Evolutionary conservation across 2,329 filamentous ascomycete species (phyloP).

Genomic region (Claviceps cyperi): DNA sequence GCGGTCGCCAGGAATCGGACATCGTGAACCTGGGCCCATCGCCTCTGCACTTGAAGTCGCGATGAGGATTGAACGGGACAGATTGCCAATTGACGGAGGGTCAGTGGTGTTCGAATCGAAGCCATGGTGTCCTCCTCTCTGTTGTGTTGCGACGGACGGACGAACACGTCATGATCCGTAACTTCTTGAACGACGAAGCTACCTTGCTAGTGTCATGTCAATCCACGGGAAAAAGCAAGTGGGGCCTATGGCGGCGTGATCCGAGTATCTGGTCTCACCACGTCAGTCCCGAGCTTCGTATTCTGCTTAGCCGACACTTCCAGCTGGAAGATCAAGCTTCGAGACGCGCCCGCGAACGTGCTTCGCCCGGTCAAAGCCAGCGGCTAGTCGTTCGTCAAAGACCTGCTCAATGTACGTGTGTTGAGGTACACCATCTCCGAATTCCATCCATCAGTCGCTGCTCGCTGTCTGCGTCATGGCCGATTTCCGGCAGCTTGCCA

Average conservation of each 20-base stretch:
- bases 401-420: too few species aligned
- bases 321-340: neutral
- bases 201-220: too few species aligned
- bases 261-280: neutral
- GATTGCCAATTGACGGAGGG: conserved; percentile 31
- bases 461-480: conserved; percentile 24
- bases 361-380: neutral
- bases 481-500: conserved; percentile 35
- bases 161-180: too few species aligned
- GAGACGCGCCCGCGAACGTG: too few species aligned
- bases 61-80: conserved; percentile 18
- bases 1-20: conserved; percentile 80
- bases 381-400: neutral
- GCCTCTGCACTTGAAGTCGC: conserved; percentile 42
- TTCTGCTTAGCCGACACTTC: neutral
- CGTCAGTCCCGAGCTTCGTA: neutral
- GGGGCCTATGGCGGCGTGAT: neutral
- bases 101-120: conserved; percentile 27
- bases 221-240: too few species aligned
- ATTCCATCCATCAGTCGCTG: neutral
- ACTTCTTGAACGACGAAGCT: too few species aligned
- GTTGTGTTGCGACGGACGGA: neutral
- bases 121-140: conserved; percentile 25
- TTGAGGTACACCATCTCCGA: neutral
- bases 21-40: conserved; percentile 87